phyloP scores from a whole-genome alignment of 2,329 filamentous ascomycete genomes.

The Trichocomaceae sp. region DNA sequence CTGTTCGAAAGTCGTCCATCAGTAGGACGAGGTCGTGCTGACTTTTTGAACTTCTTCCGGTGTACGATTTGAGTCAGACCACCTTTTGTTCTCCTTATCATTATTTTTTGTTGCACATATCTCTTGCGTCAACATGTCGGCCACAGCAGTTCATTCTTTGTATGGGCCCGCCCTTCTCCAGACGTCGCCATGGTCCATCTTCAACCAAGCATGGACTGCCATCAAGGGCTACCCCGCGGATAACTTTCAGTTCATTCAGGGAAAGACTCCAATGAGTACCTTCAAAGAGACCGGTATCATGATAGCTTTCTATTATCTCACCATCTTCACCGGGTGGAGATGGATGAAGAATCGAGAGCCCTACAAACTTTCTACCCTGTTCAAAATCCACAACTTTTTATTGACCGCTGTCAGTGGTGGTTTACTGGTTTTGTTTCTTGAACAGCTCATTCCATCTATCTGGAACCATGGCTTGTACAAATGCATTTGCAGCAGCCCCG shows the following conservation, averaged over 20 bases:
- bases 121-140: conserved; percentile 9
- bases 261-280: conserved; percentile 78
- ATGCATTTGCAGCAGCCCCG: conserved; percentile 69
- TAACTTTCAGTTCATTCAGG: conserved; percentile 71
- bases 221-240: conserved; percentile 69
- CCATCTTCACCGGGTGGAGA: conserved; percentile 83
- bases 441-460: conserved; percentile 78
- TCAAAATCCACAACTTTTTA: conserved; percentile 88
- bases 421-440: conserved; percentile 71
- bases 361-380: conserved; percentile 73
- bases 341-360: conserved; percentile 75
- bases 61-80: not conserved
- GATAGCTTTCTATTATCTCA: conserved; percentile 67
- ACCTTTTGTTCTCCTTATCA: not conserved
- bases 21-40: not conserved
- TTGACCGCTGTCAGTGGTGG: conserved; percentile 71
- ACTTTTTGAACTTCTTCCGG: not conserved
- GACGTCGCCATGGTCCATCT: conserved; percentile 68
- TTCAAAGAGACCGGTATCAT: conserved; percentile 71
- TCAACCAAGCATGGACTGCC: conserved; percentile 69
- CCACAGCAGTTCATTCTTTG: conserved; percentile 9
- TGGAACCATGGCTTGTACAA: conserved; percentile 72
- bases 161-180: conserved; percentile 5
- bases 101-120: conserved; percentile 6
- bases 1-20: not conserved